phyloP scores from a whole-genome alignment of 2,329 filamentous ascomycete species.

The Harringtonia lauricola region DNA sequence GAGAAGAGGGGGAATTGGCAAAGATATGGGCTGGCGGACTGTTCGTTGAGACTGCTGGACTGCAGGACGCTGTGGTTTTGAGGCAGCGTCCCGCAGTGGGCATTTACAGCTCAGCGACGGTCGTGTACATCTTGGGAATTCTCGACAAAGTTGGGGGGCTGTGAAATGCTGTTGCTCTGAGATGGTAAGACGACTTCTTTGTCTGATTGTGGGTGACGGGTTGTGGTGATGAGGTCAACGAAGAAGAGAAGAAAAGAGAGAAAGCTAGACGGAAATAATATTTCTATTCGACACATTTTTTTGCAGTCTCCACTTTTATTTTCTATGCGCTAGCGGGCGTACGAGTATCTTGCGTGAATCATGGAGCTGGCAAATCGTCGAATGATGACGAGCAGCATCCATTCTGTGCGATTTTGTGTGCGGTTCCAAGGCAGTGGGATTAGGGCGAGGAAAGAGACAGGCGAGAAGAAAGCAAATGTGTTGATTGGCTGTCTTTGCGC shows the following conservation, averaged over 20 bases:
- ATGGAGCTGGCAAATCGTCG: too few species aligned
- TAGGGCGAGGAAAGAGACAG: too few species aligned
- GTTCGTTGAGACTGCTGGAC: constrained; percentile 79
- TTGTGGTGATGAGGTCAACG: constrained; percentile 14
- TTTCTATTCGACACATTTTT: too few species aligned
- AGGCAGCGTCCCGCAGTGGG: constrained; percentile 61
- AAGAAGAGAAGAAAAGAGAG: neutral
- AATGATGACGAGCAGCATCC: too few species aligned
- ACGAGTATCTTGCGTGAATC: too few species aligned
- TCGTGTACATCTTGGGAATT: constrained; percentile 54
- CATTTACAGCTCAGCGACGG: constrained; percentile 87
- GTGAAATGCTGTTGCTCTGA: constrained; percentile 23
- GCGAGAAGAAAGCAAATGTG: too few species aligned
- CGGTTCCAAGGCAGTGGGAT: too few species aligned
- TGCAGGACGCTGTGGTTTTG: constrained; percentile 45
- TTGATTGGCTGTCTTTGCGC: too few species aligned
- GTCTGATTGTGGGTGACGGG: constrained; percentile 32
- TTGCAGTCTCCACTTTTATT: neutral
- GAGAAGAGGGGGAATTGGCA: constrained; percentile 39
- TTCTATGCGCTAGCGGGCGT: too few species aligned
- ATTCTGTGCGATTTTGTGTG: too few species aligned
- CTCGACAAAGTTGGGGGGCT: constrained; percentile 55
- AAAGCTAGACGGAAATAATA: constrained; percentile 1
- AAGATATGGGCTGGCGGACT: constrained; percentile 36
- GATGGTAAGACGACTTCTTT: constrained; percentile 51